Conservation (phyloP, 495 filamentous ascomycete species). For the Penicillium malachiteum region DNA sequence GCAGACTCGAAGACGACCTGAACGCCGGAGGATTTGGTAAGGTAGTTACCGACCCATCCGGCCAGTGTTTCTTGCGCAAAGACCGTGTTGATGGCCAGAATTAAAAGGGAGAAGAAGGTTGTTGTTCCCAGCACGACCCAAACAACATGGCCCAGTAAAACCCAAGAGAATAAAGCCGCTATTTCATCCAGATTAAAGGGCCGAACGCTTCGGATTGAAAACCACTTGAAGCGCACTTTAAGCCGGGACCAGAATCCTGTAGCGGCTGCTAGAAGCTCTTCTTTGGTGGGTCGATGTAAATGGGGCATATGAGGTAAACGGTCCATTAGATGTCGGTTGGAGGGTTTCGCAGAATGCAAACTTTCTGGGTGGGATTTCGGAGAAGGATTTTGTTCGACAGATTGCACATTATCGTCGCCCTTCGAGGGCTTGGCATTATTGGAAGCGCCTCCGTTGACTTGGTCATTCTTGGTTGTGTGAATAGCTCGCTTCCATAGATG, state of each 20-base stretch:
- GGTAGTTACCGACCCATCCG: slow-evolving; percentile 89
- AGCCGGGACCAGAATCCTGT: slow-evolving; percentile 91
- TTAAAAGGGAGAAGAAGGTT: slow-evolving; percentile 90
- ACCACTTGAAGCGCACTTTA: slow-evolving; percentile 94
- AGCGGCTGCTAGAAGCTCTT: slow-evolving; percentile 88
- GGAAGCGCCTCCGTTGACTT: slow-evolving; percentile 4
- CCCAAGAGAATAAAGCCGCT: slow-evolving; percentile 91
- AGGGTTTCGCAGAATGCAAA: slow-evolving; percentile 12
- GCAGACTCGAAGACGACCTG: slow-evolving; percentile 97
- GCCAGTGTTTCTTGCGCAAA: slow-evolving; percentile 97
- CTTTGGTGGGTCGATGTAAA: slow-evolving; percentile 83
- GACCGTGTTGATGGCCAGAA: slow-evolving; percentile 90
- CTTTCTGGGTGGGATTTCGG: slow-evolving; percentile 5
- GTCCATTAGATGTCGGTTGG: slow-evolving; percentile 53
- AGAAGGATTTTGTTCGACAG: slow-evolving; percentile 8
- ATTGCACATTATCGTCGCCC: slow-evolving; percentile 14
- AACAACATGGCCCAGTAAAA: slow-evolving; percentile 85
- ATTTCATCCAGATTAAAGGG: slow-evolving; percentile 97
- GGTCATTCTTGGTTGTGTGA: slow-evolving; percentile 32
- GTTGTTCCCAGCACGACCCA: slow-evolving; percentile 96
- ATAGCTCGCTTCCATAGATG: slow-evolving; percentile 35
- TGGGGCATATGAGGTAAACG: slow-evolving; percentile 69
- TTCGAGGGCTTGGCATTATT: slow-evolving; percentile 10
- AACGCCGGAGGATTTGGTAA: slow-evolving; percentile 91
- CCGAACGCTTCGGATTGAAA: slow-evolving; percentile 90